Percentiles rank a stretch among this genome's conserved stretches.
Evolutionary conservation across 2,329 filamentous ascomycete species (phyloP).

Genomic region (Verticillium nubilum): DNA sequence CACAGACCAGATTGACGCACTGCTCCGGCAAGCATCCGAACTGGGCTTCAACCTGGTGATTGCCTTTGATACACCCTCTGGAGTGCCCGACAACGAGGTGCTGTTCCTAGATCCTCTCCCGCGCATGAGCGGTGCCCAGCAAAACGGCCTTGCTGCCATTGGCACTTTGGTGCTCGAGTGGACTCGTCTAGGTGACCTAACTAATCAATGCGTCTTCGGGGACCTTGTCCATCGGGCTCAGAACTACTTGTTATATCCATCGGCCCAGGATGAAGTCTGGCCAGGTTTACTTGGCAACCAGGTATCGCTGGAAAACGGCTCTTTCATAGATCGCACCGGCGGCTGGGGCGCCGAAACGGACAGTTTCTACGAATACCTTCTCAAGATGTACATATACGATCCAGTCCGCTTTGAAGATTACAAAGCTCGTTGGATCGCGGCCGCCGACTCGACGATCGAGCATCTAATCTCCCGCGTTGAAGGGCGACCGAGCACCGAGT

Average conservation of each 20-base stretch:
- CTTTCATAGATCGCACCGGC: conserved; percentile 61
- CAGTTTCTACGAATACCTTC: conserved; percentile 83
- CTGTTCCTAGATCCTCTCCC: conserved; percentile 46
- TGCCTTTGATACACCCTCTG: conserved; percentile 71
- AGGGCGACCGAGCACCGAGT: conserved; percentile 48
- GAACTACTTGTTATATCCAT: conserved; percentile 62
- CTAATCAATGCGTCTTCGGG: conserved; percentile 61
- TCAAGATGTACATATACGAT: conserved; percentile 88
- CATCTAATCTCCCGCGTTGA: conserved; percentile 65
- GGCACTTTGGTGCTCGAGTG: conserved; percentile 81
- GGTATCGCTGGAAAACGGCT: conserved; percentile 59
- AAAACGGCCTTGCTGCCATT: conserved; percentile 69
- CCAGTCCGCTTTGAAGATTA: conserved; percentile 56
- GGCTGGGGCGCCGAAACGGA: conserved; percentile 76
- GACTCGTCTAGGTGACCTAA: conserved; percentile 73
- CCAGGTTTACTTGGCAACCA: conserved; percentile 69
- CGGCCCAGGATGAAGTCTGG: conserved; percentile 63
- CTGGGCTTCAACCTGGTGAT: conserved; percentile 71
- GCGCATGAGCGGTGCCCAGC: conserved; percentile 39
- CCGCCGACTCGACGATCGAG: conserved; percentile 69
- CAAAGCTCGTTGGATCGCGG: conserved; percentile 68
- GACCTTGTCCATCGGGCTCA: conserved; percentile 62
- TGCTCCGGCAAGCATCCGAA: conserved; percentile 62
- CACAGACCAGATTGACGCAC: conserved; percentile 42
- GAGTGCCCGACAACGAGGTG: conserved; percentile 68